Evolutionary conservation across 2,329 filamentous ascomycete genomes (phyloP).

Genomic region (Paramyrothecium roridum): DNA sequence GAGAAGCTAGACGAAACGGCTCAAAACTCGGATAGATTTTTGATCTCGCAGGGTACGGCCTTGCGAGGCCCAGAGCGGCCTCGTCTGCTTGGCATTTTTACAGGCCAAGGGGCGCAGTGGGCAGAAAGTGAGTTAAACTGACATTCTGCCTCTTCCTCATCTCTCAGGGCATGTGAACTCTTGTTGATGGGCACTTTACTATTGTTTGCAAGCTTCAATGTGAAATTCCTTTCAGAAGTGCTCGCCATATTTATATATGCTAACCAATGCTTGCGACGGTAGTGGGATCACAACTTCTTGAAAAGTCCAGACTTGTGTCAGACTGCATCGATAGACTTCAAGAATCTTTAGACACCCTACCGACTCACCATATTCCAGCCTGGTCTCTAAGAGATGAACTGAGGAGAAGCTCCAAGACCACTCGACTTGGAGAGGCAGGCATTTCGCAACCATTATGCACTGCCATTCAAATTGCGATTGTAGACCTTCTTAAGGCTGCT

Average conservation of each 20-base stretch:
- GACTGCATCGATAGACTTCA: conserved; percentile 16
- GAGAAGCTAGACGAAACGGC: not conserved
- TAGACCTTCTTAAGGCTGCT: conserved; percentile 21
- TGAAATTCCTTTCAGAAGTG: too few relatives aligned
- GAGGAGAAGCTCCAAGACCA: conserved; percentile 5
- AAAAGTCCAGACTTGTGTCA: conserved; percentile 5
- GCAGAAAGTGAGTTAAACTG: too few relatives aligned
- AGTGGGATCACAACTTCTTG: conserved; percentile 26
- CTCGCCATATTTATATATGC: too few relatives aligned
- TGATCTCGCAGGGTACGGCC: not conserved
- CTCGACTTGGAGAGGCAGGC: conserved; percentile 17
- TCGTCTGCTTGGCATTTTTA: conserved; percentile 24
- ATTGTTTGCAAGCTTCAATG: too few relatives aligned
- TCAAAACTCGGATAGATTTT: not conserved
- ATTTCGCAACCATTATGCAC: conserved; percentile 28
- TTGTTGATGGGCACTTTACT: too few relatives aligned
- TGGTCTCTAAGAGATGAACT: conserved; percentile 23
- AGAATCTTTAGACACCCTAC: conserved; percentile 10
- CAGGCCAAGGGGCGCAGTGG: conserved; percentile 31
- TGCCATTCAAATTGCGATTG: conserved; percentile 22
- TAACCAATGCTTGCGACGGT: too few relatives aligned
- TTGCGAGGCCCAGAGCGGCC: conserved; percentile 4
- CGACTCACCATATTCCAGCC: conserved; percentile 15
- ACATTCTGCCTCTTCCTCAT: too few relatives aligned
- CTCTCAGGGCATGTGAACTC: too few relatives aligned